Percentiles rank a stretch among this genome's conserved stretches.
Evolutionary conservation across 768 basidiomycete species (phyloP).

Genomic region (Phylloporus sp.): DNA sequence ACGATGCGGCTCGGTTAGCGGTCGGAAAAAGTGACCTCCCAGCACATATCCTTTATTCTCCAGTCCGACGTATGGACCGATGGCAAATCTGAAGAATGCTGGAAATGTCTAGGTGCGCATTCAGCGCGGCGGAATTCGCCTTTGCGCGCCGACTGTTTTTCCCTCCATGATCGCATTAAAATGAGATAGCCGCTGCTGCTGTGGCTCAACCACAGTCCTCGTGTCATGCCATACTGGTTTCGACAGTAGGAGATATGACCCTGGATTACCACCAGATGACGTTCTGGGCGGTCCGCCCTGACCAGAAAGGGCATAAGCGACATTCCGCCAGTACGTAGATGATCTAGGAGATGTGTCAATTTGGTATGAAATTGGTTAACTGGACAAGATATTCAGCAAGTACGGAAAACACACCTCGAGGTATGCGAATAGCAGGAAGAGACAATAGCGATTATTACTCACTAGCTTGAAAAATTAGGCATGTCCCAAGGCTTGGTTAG

Average conservation of each 20-base stretch:
- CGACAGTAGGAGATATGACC: not conserved
- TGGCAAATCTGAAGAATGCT: not conserved
- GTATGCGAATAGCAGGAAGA: too few relatives aligned
- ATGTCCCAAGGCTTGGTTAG: constrained; percentile 1
- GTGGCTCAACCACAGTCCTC: not conserved
- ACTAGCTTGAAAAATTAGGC: not conserved
- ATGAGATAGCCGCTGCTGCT: too few relatives aligned
- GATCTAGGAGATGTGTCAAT: not conserved
- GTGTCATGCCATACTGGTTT: not conserved
- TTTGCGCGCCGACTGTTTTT: not conserved
- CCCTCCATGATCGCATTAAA: not conserved
- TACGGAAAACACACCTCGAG: constrained; percentile 2
- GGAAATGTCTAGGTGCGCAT: too few relatives aligned
- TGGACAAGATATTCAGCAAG: constrained; percentile 1
- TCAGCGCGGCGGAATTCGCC: not conserved
- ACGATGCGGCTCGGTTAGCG: too few relatives aligned
- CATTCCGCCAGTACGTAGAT: not conserved
- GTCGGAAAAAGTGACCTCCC: too few relatives aligned
- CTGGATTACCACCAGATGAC: constrained; percentile 5
- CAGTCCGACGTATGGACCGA: too few relatives aligned
- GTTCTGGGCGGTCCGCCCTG: not conserved
- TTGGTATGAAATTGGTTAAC: not conserved
- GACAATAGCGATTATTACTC: not conserved
- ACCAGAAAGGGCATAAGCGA: not conserved
- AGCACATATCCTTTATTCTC: too few relatives aligned